Evolutionary conservation across 352 stramenopile species (phyloP).

Genomic region (Pseudoperonospora humuli): DNA sequence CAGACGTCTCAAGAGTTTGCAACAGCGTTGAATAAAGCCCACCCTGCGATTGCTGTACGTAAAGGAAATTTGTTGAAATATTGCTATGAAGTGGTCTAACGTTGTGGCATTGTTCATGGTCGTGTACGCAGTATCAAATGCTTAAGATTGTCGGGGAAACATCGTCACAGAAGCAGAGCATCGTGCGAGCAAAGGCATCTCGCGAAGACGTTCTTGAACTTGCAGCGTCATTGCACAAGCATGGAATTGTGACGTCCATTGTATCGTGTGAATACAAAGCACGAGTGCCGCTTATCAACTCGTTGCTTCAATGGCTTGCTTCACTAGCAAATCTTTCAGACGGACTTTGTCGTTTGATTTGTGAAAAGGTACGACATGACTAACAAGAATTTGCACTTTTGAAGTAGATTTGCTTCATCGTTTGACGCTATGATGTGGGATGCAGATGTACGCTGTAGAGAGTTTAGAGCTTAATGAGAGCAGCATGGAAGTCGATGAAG

Average conservation of each 20-base stretch:
- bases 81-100: conserved; percentile 1
- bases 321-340: conserved; percentile 74
- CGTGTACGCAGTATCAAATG: conserved; percentile 57
- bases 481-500: conserved; percentile 34
- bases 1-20: conserved; percentile 84
- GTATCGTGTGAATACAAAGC: conserved; percentile 71
- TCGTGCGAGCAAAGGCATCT: conserved; percentile 53
- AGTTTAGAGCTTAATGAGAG: conserved; percentile 31
- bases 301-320: conserved; percentile 73
- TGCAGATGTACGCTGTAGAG: conserved; percentile 30
- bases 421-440: conserved; percentile 10
- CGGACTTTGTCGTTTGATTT: conserved; percentile 76
- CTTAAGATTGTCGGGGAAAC: conserved; percentile 73
- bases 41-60: conserved; percentile 59
- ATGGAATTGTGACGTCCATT: conserved; percentile 77
- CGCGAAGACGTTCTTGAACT: conserved; percentile 69
- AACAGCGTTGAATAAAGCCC: conserved; percentile 55
- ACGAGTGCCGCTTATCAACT: conserved; percentile 54
- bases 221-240: conserved; percentile 46
- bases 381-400: not conserved
- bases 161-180: conserved; percentile 66
- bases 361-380: conserved; percentile 44
- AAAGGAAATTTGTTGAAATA: not conserved
- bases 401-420: not conserved
- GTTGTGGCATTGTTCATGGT: not conserved